These are phyloP conservation scores for Striga hermonthica DNA, from an alignment of 305 asterid genomes.

Conservation along the genomic window DNA sequence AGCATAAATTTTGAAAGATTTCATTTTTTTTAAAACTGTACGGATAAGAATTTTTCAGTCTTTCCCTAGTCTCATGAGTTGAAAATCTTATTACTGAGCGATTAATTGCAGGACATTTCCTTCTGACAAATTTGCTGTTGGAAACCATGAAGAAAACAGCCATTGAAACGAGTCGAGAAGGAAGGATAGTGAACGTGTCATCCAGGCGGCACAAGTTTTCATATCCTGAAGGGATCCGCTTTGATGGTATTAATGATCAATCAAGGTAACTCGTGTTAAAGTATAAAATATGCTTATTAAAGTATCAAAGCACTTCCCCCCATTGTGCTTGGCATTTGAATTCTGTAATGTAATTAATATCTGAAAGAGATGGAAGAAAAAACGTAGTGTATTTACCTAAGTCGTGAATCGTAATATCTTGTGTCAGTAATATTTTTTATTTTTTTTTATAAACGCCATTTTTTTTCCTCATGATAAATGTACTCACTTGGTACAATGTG, in stretches of 20 bases:
- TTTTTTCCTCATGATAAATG: too few relatives aligned
- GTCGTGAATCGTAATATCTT: too few relatives aligned
- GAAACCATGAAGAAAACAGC: constrained; percentile 77
- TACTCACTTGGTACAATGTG: too few relatives aligned
- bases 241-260: constrained; percentile 55
- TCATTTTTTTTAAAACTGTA: background rate
- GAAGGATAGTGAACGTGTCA: constrained; percentile 77
- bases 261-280: constrained; percentile 37
- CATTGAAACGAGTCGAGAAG: constrained; percentile 55
- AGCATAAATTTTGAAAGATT: background rate
- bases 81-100: background rate
- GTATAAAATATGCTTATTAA: background rate
- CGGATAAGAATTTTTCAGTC: background rate
- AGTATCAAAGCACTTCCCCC: background rate
- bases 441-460: too few relatives aligned
- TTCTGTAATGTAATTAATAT: background rate
- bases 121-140: constrained; percentile 56
- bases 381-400: too few relatives aligned
- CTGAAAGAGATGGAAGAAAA: too few relatives aligned
- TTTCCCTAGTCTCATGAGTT: background rate
- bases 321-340: background rate
- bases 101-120: constrained; percentile 72
- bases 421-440: too few relatives aligned
- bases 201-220: constrained; percentile 58
- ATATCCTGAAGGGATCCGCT: constrained; percentile 65